Evolutionary conservation across 345 rosid species (phyloP), one percentile per base, ranked within the genome.

Genomic region (Acer saccharum): DNA sequence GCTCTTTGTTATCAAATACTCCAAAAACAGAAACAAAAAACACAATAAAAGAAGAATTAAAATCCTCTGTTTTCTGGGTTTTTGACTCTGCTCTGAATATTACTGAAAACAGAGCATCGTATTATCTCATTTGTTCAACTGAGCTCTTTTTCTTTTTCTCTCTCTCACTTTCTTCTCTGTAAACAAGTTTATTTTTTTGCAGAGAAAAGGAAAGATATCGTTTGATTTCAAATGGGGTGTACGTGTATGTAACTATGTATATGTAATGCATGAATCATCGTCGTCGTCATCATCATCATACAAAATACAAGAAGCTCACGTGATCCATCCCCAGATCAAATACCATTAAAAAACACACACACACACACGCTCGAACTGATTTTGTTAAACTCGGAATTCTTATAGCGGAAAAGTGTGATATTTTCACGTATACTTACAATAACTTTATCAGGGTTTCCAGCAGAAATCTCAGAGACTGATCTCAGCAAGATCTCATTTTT

Each of bases 251-350:
- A 35, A 35, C 39, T 35, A 35, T 35, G 58, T 54, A 54, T 17
- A 54, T 54, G 58, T 54, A 54, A 54, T 54, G 20, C n/a, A 54
- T 4, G 58, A 54, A 54, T 54, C n/a, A 16, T 54, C 58, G 17
- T 16, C 58, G 16, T 52, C 57, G 1, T 50, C 17, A 50, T 16
- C 58, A 54, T 16, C 58, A 52, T 52, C 57, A 54, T 16, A 46
- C 50, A 10, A 46, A 46, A 46, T 46, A 63, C 39, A 62, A 62
- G 23, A 50, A 69, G 46, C 68, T 71, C 79, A 50, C 82, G 72
- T 79, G 83, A 76, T 63, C 35, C 23, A 76, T 63, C 35, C 23
- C 27, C 50, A 0, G 13, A 46, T 46, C 50, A 46, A 46, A 46
- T 46, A 46, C 50, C 50, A 46, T 46, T 9, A 46, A 46, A 46